These are phyloP conservation scores for Penicillium goetzii DNA, from an alignment of 495 filamentous ascomycete genomes.

Conservation along the genomic window DNA sequence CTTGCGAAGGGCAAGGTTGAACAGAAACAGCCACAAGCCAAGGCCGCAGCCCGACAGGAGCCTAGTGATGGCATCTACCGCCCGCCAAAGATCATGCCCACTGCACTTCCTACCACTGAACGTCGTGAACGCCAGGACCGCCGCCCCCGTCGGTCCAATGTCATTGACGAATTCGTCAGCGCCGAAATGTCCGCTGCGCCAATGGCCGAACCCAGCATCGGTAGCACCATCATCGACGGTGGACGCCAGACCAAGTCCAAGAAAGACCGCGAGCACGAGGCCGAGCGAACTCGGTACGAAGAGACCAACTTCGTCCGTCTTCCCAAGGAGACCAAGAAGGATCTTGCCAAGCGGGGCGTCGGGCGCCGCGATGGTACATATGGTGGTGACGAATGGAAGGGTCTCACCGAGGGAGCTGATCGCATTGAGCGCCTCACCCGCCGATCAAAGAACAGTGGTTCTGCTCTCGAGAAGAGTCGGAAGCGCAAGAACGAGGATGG, in stretches of 20 bases:
- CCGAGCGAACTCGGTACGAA: constrained; percentile 76
- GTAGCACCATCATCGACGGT: constrained; percentile 72
- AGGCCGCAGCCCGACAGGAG: constrained; percentile 27
- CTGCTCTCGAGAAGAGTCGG: constrained; percentile 75
- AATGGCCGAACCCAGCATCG: constrained; percentile 78
- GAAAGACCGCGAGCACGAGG: constrained; percentile 69
- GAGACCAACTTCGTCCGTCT: constrained; percentile 85
- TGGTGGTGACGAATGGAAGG: constrained; percentile 85
- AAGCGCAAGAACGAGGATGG: constrained; percentile 71
- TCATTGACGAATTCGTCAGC: constrained; percentile 83
- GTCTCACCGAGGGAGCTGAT: constrained; percentile 77
- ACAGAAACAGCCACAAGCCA: constrained; percentile 29
- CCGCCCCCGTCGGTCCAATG: constrained; percentile 63
- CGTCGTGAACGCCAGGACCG: constrained; percentile 57
- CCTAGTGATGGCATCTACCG: constrained; percentile 70
- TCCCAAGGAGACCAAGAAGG: constrained; percentile 80
- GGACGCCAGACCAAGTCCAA: constrained; percentile 75
- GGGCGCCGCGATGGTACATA: constrained; percentile 57
- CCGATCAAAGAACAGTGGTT: constrained; percentile 53
- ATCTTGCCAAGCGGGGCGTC: constrained; percentile 52
- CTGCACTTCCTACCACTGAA: constrained; percentile 62
- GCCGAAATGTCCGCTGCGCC: constrained; percentile 80
- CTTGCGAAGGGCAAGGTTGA: constrained; percentile 51
- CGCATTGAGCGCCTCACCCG: constrained; percentile 74
- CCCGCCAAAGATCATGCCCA: constrained; percentile 82